Percentiles rank a stretch among this genome's conserved stretches.
These are phyloP conservation scores for Trichoderma sp. DNA, from an alignment of 2,329 filamentous ascomycete genomes.

Conservation along the genomic window DNA sequence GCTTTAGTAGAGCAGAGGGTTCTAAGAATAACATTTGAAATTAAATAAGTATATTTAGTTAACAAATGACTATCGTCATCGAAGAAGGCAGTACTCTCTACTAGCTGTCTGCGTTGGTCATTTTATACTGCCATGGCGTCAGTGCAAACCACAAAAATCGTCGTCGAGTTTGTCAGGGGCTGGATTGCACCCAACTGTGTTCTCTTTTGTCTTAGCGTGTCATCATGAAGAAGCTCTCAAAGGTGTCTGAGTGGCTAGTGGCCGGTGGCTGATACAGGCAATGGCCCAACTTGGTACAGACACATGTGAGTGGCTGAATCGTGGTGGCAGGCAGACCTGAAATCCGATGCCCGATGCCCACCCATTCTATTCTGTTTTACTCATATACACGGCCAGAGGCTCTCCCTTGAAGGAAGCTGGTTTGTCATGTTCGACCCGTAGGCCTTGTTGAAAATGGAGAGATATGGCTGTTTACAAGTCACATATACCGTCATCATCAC, in stretches of 20 bases:
- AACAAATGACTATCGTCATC: not conserved
- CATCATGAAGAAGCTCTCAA: not conserved
- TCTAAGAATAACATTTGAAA: not conserved
- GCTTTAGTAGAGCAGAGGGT: not conserved
- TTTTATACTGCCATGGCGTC: not conserved
- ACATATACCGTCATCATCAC: not conserved
- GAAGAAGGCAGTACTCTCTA: not conserved
- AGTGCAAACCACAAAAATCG: not conserved
- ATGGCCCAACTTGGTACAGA: not conserved
- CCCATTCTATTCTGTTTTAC: not conserved
- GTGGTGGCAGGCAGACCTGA: not conserved
- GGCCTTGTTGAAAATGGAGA: not conserved
- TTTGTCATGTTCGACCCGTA: not conserved
- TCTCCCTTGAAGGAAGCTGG: not conserved
- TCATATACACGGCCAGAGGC: not conserved
- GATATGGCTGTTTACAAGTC: not conserved
- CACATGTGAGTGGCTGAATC: not conserved
- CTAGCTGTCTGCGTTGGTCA: too few species aligned
- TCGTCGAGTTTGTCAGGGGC: slow-evolving; percentile 7
- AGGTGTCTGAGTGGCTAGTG: slow-evolving; percentile 4
- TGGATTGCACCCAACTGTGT: not conserved
- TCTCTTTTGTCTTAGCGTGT: slow-evolving; percentile 11
- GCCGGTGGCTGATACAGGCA: not conserved
- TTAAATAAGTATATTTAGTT: not conserved
- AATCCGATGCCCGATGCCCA: not conserved